Evolutionary conservation across 1,284 basidiomycete genomes (phyloP).

Genomic region (Malassezia vespertilionis): DNA sequence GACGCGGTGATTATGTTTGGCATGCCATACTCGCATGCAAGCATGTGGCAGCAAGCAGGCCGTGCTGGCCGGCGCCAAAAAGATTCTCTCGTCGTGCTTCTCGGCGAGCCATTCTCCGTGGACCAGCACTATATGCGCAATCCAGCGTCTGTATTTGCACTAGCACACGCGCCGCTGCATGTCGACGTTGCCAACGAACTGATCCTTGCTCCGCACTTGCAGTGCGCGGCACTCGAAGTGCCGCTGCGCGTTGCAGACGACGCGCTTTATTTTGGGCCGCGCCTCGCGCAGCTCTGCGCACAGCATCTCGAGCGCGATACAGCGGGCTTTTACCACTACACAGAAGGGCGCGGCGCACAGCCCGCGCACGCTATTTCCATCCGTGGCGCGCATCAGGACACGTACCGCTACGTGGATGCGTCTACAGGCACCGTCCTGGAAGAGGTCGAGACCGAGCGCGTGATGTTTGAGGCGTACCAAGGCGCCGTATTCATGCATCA

Average conservation of each 20-base stretch:
- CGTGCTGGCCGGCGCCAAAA: conserved; percentile 70
- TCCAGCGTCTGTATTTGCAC: conserved; percentile 51
- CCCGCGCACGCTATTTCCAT: conserved; percentile 66
- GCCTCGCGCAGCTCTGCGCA: conserved; percentile 51
- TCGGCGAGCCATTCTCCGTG: conserved; percentile 62
- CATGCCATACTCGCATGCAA: conserved; percentile 58
- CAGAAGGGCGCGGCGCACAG: conserved; percentile 65
- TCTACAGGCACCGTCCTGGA: conserved; percentile 58
- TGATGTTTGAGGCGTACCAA: conserved; percentile 65
- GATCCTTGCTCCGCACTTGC: conserved; percentile 70
- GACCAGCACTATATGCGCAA: conserved; percentile 68
- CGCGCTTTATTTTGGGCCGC: conserved; percentile 59
- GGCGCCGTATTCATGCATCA: conserved; percentile 51
- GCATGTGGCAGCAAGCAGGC: conserved; percentile 74
- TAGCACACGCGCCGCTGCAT: conserved; percentile 56
- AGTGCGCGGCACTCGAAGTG: conserved; percentile 79
- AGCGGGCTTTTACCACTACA: conserved; percentile 66
- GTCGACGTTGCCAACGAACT: conserved; percentile 66
- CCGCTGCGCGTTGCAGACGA: conserved; percentile 60
- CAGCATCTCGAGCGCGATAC: conserved; percentile 55
- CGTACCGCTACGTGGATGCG: conserved; percentile 64
- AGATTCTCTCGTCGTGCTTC: conserved; percentile 69
- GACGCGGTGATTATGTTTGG: conserved; percentile 83
- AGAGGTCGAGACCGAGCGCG: conserved; percentile 73
- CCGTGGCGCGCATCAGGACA: conserved; percentile 66